Evolutionary conservation across 306 rosid species (phyloP).

Genomic region (Hylodesmum podocarpum): DNA sequence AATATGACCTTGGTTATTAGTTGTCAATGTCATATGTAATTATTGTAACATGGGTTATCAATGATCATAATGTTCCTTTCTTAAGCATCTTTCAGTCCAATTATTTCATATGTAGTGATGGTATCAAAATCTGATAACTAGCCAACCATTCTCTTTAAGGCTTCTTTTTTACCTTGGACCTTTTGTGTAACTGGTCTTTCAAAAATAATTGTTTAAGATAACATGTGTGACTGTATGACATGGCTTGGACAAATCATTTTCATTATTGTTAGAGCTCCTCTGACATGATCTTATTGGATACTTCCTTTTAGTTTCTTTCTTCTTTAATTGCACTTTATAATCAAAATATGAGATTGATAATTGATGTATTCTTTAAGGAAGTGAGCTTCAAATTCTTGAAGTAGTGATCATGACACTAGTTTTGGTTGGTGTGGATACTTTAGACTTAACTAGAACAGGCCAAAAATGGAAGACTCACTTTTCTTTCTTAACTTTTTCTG

Average conservation of each 20-base stretch:
- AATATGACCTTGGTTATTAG: not conserved
- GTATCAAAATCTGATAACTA: not conserved
- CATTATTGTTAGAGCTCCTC: not conserved
- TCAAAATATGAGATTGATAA: not conserved
- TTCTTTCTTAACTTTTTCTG: slow-evolving; percentile 12
- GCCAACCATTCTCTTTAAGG: not conserved
- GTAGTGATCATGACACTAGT: not conserved
- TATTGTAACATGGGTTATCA: not conserved
- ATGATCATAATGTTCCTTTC: not conserved
- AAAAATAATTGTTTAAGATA: not conserved
- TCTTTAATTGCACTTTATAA: not conserved
- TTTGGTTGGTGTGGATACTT: slow-evolving; percentile 25
- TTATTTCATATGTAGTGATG: not conserved
- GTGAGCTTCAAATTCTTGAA: slow-evolving; percentile 1
- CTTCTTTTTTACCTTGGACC: not conserved
- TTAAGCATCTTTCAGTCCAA: not conserved
- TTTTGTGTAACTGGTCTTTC: not conserved
- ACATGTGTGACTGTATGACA: not conserved
- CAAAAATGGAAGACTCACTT: not conserved
- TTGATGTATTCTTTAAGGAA: slow-evolving; percentile 6
- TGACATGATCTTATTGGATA: not conserved
- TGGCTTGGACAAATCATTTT: slow-evolving; percentile 7
- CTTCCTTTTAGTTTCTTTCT: not conserved
- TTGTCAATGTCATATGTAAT: not conserved
- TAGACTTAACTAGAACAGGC: not conserved